These are phyloP conservation scores for Blastobotrys serpentis DNA, from an alignment of 1,139 yeast species.

Conservation along the genomic window DNA sequence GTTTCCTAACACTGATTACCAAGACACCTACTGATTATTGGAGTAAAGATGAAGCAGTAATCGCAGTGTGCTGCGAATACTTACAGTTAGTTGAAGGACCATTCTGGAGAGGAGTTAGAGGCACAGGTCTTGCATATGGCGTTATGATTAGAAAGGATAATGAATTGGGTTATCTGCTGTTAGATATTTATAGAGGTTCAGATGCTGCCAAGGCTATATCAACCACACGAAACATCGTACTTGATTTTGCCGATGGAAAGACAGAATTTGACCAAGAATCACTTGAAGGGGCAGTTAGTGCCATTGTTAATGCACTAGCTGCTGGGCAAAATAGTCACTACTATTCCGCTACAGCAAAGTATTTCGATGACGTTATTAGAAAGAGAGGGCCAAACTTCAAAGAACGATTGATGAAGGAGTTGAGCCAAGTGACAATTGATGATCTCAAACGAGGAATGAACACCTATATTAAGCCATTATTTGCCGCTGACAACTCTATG, in stretches of 20 bases:
- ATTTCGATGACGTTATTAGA: constrained; percentile 62
- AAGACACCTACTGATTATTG: constrained; percentile 63
- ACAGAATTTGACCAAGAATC: constrained; percentile 54
- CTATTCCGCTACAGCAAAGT: constrained; percentile 65
- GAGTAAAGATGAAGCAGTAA: constrained; percentile 66
- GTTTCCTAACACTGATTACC: constrained; percentile 65
- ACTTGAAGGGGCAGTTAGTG: constrained; percentile 71
- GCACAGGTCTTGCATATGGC: constrained; percentile 93
- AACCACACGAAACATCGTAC: constrained; percentile 67
- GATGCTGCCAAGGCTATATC: constrained; percentile 73
- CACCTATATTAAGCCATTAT: constrained; percentile 52
- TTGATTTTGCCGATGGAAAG: constrained; percentile 54
- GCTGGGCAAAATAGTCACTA: constrained; percentile 54
- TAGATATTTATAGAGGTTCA: constrained; percentile 76
- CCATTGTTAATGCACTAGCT: constrained; percentile 71
- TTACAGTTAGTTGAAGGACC: constrained; percentile 94
- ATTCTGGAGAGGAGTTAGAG: constrained; percentile 94
- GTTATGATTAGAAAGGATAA: constrained; percentile 58
- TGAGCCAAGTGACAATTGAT: constrained; percentile 47
- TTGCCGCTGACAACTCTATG: constrained; percentile 53
- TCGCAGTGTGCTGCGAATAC: constrained; percentile 73
- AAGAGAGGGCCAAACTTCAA: constrained; percentile 68
- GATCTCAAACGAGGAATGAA: constrained; percentile 59
- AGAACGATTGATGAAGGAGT: constrained; percentile 35
- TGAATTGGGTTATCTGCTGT: constrained; percentile 68